phyloP scores from a whole-genome alignment of 352 stramenopile species.

The Pythium insidiosum region DNA sequence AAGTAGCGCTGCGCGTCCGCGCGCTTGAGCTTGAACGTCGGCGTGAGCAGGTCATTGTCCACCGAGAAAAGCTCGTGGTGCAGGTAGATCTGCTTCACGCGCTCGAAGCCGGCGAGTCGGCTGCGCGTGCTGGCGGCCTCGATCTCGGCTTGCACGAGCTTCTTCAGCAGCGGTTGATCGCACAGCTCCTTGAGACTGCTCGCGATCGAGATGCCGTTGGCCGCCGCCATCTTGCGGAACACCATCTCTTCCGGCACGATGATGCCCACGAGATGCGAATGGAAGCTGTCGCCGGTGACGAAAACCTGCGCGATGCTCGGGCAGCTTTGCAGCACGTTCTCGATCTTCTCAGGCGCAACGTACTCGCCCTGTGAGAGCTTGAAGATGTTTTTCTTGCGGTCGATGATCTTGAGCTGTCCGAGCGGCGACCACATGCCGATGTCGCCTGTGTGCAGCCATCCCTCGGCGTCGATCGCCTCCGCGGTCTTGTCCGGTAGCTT shows the following conservation, averaged over 20 bases:
- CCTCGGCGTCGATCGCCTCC: slow-evolving; percentile 83
- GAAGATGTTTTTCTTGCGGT: slow-evolving; percentile 90
- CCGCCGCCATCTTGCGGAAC: slow-evolving; percentile 26
- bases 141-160: slow-evolving; percentile 32
- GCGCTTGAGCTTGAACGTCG: slow-evolving; percentile 96
- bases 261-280: slow-evolving; percentile 89
- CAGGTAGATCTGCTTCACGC: slow-evolving; percentile 85
- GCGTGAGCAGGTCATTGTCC: slow-evolving; percentile 92
- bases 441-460: slow-evolving; percentile 95
- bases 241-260: slow-evolving; percentile 67
- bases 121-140: slow-evolving; percentile 32
- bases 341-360: slow-evolving; percentile 93
- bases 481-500: slow-evolving; percentile 86
- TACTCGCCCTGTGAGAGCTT: slow-evolving; percentile 92
- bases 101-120: slow-evolving; percentile 92
- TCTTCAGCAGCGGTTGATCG: slow-evolving; percentile 28
- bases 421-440: slow-evolving; percentile 90
- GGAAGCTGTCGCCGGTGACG: slow-evolving; percentile 92
- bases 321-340: slow-evolving; percentile 88
- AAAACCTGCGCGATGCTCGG: slow-evolving; percentile 89
- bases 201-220: slow-evolving; percentile 35
- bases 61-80: slow-evolving; percentile 85
- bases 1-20: slow-evolving; percentile 44
- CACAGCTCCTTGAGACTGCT: slow-evolving; percentile 23
- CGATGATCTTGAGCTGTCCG: slow-evolving; percentile 80